A percentile compares a stretch with the other conserved stretches of the same genome.
Evolutionary conservation across 2,329 filamentous ascomycete genomes (phyloP).

Genomic region (Claviceps fusiformis): DNA sequence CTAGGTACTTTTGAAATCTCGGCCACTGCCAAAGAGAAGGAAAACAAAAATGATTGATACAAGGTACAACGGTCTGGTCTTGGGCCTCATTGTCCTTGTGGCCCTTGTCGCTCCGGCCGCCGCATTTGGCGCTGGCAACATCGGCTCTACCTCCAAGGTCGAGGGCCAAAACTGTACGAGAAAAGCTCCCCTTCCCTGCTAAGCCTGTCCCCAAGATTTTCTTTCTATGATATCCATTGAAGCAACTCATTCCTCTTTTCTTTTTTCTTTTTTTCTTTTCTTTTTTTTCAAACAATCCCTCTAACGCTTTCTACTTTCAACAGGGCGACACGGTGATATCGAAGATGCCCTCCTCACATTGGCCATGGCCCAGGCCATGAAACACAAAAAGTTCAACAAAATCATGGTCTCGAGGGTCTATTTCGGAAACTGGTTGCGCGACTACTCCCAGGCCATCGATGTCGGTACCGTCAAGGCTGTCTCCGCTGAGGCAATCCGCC

Average conservation of each 20-base stretch:
- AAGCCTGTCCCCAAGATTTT: too few relatives aligned
- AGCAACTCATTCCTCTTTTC: too few relatives aligned
- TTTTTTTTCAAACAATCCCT: background rate
- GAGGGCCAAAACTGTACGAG: slow-evolving; percentile 68
- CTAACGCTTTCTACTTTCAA: background rate
- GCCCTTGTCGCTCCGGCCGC: slow-evolving; percentile 53
- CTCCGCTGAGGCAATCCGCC: slow-evolving; percentile 78
- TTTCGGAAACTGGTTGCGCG: slow-evolving; percentile 89
- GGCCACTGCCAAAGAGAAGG: background rate
- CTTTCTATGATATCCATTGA: too few relatives aligned
- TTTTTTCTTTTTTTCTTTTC: too few relatives aligned
- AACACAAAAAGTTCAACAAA: slow-evolving; percentile 72
- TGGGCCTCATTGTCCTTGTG: slow-evolving; percentile 48
- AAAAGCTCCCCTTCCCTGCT: background rate
- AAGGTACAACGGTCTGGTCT: slow-evolving; percentile 34
- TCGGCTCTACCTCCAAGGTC: slow-evolving; percentile 65
- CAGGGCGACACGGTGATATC: slow-evolving; percentile 79
- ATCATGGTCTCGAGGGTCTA: slow-evolving; percentile 81
- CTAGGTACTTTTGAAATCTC: background rate
- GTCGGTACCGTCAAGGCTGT: slow-evolving; percentile 86
- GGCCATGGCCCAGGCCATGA: slow-evolving; percentile 37
- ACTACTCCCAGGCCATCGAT: slow-evolving; percentile 90
- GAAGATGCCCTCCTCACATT: slow-evolving; percentile 77
- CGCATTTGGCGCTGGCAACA: slow-evolving; percentile 82
- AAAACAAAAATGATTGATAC: slow-evolving; percentile 30